Percentiles rank a stretch among this genome's conserved stretches.
These are phyloP conservation scores for Ophiostoma pallidulum DNA, from an alignment of 2,329 filamentous ascomycete genomes.

Conservation along the genomic window DNA sequence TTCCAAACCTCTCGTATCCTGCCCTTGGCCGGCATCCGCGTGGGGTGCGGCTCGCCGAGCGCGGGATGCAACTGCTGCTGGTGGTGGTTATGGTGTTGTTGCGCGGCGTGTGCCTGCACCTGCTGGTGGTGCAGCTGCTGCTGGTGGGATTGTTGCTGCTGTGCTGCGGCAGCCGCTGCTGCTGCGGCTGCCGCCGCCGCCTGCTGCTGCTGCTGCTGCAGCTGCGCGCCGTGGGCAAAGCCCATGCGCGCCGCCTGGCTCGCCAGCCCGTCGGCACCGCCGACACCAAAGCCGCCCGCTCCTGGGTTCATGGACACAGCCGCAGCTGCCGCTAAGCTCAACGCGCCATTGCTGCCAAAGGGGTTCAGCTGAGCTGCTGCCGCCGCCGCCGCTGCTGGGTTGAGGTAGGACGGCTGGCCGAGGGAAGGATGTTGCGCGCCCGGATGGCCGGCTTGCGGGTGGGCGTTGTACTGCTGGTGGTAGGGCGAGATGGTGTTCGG, in stretches of 20 bases:
- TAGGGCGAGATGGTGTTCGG: slow-evolving; percentile 37
- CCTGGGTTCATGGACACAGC: slow-evolving; percentile 32
- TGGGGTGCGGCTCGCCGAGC: slow-evolving; percentile 42
- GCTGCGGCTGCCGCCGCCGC: slow-evolving; percentile 40
- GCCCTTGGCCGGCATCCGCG: slow-evolving; percentile 54
- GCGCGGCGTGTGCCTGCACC: slow-evolving; percentile 39
- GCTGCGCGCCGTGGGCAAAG: slow-evolving; percentile 63
- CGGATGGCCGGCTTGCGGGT: slow-evolving; percentile 38
- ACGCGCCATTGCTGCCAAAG: slow-evolving; percentile 50
- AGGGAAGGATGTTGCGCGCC: slow-evolving; percentile 42
- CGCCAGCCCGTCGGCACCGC: slow-evolving; percentile 63
- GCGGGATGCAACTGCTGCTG: slow-evolving; percentile 20
- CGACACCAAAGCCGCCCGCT: slow-evolving; percentile 37
- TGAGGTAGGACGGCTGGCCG: slow-evolving; percentile 62
- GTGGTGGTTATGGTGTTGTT: slow-evolving; percentile 51
- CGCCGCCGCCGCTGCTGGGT: slow-evolving; percentile 29
- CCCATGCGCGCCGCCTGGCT: slow-evolving; percentile 83
- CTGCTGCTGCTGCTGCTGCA: slow-evolving; percentile 50
- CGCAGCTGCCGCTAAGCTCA: slow-evolving; percentile 33
- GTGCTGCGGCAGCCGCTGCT: slow-evolving; percentile 39
- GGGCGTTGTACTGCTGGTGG: slow-evolving; percentile 45
- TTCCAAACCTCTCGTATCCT: slow-evolving; percentile 96
- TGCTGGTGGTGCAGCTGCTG: slow-evolving; percentile 37
- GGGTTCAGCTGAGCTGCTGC: slow-evolving; percentile 48
- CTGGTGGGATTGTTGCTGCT: slow-evolving; percentile 35